Evolutionary conservation across 2,329 filamentous ascomycete species (phyloP), one percentile per base, ranked within the genome.

Genomic region (Alternaria gaisen): DNA sequence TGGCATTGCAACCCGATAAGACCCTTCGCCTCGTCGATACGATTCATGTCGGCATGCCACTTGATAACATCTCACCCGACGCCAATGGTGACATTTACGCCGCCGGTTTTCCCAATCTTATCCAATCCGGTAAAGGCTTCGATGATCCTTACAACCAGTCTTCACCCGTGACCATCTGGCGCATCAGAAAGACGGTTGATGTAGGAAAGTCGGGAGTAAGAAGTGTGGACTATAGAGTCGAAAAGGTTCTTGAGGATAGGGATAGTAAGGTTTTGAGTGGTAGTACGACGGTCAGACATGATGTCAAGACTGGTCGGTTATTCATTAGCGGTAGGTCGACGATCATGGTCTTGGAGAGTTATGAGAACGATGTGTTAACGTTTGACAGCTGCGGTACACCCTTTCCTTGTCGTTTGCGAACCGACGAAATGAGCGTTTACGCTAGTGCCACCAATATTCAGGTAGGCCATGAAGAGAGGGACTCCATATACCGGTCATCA

Each of bases 11-110:
- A 24, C 43, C 41, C 0, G 60, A 69, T 41, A 65, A 67, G 6
- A 69, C 61, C 2, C 56, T 75, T 2, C 54, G 58, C 1, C 57
- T 64, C 2, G n/a, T 74, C 41, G 70, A 75, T 24, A 69, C 53
- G 1, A 72, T 75, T 0, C 44, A 54, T n/a, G 56, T 69, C 1
- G 66, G 66, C 9, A 73, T 74, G 67, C 71, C 72, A 0, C 64
- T 75, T 3, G 71, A 76, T 24, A 76, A 75, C 41, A 60, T 76
- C 10, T 65, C 72, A 0, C 65, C 67, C 0, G 73, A 75, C 24
- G 68, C 64, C 1, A 67, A 67, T 2, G 73, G 72, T 6, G 71
- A 76, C 20, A 34, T 76, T 11, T 75, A 66, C 40, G 70, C 65
- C 2, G 53, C 72, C 5, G 71, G 67, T 1, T 70, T 75, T 26